phyloP scores from a whole-genome alignment of 495 filamentous ascomycete genomes.

The Penicillium maclennaniae region DNA sequence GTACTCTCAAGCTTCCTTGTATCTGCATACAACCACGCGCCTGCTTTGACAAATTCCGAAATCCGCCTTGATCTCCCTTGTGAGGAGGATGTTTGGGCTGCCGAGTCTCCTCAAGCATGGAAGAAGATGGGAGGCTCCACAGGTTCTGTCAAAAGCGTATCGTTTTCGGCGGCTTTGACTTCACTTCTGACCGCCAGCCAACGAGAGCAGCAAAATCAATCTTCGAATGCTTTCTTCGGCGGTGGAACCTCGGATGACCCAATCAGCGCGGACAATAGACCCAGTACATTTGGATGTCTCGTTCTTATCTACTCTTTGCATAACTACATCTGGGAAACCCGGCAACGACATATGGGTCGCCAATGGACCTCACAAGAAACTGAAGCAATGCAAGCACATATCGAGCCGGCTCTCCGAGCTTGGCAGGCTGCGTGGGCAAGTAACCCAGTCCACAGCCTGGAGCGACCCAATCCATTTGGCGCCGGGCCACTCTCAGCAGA shows the following conservation, averaged over 20 bases:
- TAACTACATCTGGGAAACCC: conserved; percentile 98
- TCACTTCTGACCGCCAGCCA: conserved; percentile 77
- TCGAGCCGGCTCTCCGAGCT: conserved; percentile 88
- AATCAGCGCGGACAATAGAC: conserved; percentile 64
- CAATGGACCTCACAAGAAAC: conserved; percentile 91
- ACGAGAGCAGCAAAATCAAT: conserved; percentile 55
- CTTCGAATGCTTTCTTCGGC: conserved; percentile 45
- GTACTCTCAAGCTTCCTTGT: conserved; percentile 86
- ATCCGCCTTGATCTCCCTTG: conserved; percentile 88
- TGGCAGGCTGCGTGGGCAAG: conserved; percentile 95
- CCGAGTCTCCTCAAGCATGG: conserved; percentile 76
- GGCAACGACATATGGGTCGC: conserved; percentile 83
- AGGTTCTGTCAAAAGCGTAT: conserved; percentile 59
- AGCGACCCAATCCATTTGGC: conserved; percentile 87
- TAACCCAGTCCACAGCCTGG: conserved; percentile 80
- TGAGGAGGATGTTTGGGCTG: conserved; percentile 88
- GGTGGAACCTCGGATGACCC: conserved; percentile 31
- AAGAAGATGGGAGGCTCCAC: conserved; percentile 66
- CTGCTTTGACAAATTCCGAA: conserved; percentile 90
- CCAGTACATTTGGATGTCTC: conserved; percentile 92
- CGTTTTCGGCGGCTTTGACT: conserved; percentile 73
- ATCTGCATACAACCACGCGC: conserved; percentile 87
- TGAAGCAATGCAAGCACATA: conserved; percentile 93
- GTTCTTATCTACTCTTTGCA: conserved; percentile 93
- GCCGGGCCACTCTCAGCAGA: conserved; percentile 87